phyloP scores from a whole-genome alignment of 2,329 filamentous ascomycete genomes.

The Fusarium nanum region DNA sequence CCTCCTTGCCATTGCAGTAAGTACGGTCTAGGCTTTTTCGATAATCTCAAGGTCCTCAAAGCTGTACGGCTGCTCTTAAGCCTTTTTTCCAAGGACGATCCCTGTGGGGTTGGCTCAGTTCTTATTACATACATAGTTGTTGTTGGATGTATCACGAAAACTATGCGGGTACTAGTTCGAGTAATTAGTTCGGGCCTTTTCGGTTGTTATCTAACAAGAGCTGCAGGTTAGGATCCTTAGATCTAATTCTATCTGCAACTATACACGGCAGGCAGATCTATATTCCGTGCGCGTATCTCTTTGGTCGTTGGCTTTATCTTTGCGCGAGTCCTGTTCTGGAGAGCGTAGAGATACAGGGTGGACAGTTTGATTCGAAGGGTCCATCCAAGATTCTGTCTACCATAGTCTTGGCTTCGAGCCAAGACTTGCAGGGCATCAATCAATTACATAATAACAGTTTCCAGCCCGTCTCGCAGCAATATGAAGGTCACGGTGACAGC shows the following conservation, averaged over 20 bases:
- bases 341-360: slow-evolving; percentile 13
- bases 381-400: slow-evolving; percentile 1
- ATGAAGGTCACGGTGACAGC: not conserved
- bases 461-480: slow-evolving; percentile 5
- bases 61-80: slow-evolving; percentile 3
- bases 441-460: slow-evolving; percentile 24
- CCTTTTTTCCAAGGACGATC: slow-evolving; percentile 17
- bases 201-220: slow-evolving; percentile 21
- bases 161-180: slow-evolving; percentile 1
- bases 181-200: slow-evolving; percentile 34
- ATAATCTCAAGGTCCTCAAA: slow-evolving; percentile 12
- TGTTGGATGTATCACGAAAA: slow-evolving; percentile 20
- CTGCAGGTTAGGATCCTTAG: slow-evolving; percentile 10
- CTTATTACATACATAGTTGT: not conserved
- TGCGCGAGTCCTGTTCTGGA: not conserved
- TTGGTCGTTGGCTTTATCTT: not conserved
- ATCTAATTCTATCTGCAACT: not conserved
- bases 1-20: slow-evolving; percentile 1
- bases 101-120: slow-evolving; percentile 16
- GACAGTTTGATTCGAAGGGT: not conserved
- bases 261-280: not conserved
- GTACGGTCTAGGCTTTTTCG: slow-evolving; percentile 1
- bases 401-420: slow-evolving; percentile 12
- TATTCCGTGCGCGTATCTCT: slow-evolving; percentile 9
- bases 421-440: slow-evolving; percentile 21